Evolutionary conservation across 2,329 filamentous ascomycete species (phyloP), one percentile per base, ranked within the genome.

Genomic region (Graphium sp.): DNA sequence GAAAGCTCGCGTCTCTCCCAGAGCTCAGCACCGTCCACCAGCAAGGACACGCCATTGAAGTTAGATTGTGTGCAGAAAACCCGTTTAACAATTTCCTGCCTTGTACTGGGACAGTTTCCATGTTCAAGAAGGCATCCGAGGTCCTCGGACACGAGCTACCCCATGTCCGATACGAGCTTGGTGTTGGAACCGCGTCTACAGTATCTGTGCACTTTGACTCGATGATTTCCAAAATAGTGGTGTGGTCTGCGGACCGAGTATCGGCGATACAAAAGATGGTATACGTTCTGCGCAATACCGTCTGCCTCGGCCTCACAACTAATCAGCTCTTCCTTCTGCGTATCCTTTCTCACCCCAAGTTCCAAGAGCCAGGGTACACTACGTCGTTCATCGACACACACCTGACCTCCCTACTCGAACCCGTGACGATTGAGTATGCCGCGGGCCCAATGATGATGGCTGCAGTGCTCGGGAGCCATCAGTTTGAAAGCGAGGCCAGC

Each of bases 261-360:
- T 27, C 25, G 4, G 49, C 50, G 1, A 44, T 50, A 18, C 34
- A 41, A 22, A 50, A 49, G 22, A 48, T 50, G 42, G 32, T 26
- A 7, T 33, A 38, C 10, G 39, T 47, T 4, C 37, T 52, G 3
- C 36, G 41, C 0, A 34, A 46, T 12, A 52, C 48, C 2, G 43
- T 48, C 17, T 57, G 54, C 32, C 44, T 52, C 28, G 54, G 54
- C 15, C 47, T 56, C 31, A 45, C 54, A 26, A 79, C 74, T 3
- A 80, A 79, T 41, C 76, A 79, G 26, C 71, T 77, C 37, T 79
- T 79, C 41, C 46, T 79, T 29, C 78, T 77, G 47, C 56, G 60
- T 18, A 58, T 74, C 37, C 74, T 71, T 37, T 57, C 60, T 14
- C 74, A 69, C 37, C 54, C 62, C 1, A 66, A 64, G 37, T 80